Evolutionary conservation across 495 filamentous ascomycete species (phyloP), one percentile per base, ranked within the genome.

Genomic region (Annulohypoxylon maeteangense): DNA sequence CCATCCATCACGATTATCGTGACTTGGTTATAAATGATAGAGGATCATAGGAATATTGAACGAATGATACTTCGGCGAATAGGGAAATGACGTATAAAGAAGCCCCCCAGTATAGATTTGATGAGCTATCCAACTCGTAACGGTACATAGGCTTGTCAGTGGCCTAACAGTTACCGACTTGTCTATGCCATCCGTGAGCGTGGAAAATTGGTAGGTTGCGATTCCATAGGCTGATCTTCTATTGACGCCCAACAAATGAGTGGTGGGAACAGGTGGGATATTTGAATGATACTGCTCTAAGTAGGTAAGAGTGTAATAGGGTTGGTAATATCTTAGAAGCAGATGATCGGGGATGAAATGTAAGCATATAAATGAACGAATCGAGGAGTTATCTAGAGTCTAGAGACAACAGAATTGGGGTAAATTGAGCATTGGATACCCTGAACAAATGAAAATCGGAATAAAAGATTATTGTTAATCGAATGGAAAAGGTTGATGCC

Each of bases 1-100:
- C 23, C 38, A n/a, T 61, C 56, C 70, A 72, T 72, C 45, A 32
- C 61, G 7, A 38, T 23, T 55, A 25, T 55, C 12, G 36, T 45
- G 31, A 42, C 45, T 40, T 16, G 45, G 23, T 57, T 14, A 59
- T 1, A n/a, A 0, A 6, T 16, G 6, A 11, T 38, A 2, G 32
- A 23, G 51, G 14, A n/a, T 38, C 53, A 64, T 72, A 54, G 34
- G 4, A n/a, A 25, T 57, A 12, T 10, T 7, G 29, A 32, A 4
- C 16, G 27, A 22, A 2, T 1, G 4, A 34, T 34, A 20, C 20
- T 47, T 47, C 18, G 7, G 16, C 42, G 18, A 16, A n/a, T 5
- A 27, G 12, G 23, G 23, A 11, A 29, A 51, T 51, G 12, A 23
- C 4, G 47, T 51, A 27, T 10, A 6, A 25, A 29, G 23, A 23